Conservation (phyloP, 2,329 filamentous ascomycete species). For the Neopestalotiopsis sp. region DNA sequence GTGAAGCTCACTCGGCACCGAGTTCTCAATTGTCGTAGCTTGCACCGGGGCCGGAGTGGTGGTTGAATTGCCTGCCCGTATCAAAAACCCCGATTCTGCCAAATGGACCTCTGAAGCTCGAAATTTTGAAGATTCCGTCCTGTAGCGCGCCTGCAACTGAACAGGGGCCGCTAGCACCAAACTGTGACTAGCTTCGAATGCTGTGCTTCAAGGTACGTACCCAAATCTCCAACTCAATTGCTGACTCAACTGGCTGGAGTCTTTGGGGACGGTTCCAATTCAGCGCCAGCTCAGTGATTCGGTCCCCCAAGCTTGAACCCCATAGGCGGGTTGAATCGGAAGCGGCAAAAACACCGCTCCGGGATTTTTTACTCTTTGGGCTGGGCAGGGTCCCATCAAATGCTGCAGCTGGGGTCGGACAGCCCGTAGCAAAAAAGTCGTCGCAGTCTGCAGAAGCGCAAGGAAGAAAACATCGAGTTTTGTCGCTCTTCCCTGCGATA, state of each 20-base stretch:
- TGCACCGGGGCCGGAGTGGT: conserved; percentile 4
- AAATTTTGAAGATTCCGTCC: conserved; percentile 19
- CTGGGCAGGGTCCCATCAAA: not conserved
- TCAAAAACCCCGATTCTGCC: conserved; percentile 9
- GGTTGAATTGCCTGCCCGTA: not conserved
- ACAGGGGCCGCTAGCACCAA: not conserved
- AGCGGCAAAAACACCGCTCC: conserved; percentile 20
- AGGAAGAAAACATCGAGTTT: not conserved
- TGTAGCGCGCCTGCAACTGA: conserved; percentile 16
- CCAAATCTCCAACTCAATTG: not conserved
- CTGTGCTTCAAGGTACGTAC: not conserved
- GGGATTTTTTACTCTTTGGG: conserved; percentile 10
- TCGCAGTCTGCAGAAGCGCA: conserved; percentile 4
- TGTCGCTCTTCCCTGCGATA: conserved; percentile 5
- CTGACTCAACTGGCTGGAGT: not conserved
- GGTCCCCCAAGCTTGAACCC: too few relatives aligned
- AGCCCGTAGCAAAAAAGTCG: conserved; percentile 8
- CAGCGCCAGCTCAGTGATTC: too few relatives aligned
- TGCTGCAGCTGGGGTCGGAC: not conserved
- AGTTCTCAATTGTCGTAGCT: not conserved
- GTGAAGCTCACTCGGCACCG: not conserved
- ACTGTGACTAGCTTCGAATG: not conserved
- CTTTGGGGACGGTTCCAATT: too few relatives aligned
- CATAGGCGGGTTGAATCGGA: conserved; percentile 16
- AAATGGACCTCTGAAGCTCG: conserved; percentile 19